A percentile compares a stretch with the other conserved stretches of the same genome.
phyloP scores from a whole-genome alignment of 352 stramenopile genomes.

The Phytophthora idaei region DNA sequence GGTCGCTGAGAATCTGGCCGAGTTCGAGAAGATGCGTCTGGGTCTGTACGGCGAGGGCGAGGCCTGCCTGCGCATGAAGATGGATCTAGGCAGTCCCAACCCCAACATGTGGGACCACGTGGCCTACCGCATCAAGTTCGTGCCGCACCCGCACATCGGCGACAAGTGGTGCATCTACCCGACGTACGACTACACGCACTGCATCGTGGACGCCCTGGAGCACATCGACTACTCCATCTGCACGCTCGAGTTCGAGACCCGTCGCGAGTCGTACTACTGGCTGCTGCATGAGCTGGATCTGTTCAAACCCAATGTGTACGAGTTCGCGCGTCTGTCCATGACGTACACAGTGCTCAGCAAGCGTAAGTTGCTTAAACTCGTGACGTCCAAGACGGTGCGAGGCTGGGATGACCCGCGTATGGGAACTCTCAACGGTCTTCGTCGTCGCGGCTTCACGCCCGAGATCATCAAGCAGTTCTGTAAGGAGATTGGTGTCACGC shows the following conservation, averaged over 20 bases:
- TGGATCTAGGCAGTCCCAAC: slow-evolving; percentile 98
- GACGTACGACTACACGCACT: slow-evolving; percentile 99
- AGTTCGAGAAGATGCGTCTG: slow-evolving; percentile 98
- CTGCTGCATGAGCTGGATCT: slow-evolving; percentile 96
- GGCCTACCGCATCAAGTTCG: slow-evolving; percentile 99
- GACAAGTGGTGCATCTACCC: slow-evolving; percentile 99
- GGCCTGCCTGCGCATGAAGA: slow-evolving; percentile 98
- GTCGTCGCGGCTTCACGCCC: slow-evolving; percentile 84
- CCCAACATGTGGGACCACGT: slow-evolving; percentile 99
- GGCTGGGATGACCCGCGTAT: slow-evolving; percentile 97
- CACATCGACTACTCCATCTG: slow-evolving; percentile 99
- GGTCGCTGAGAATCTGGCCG: slow-evolving; percentile 93
- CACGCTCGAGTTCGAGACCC: slow-evolving; percentile 99
- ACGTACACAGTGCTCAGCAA: slow-evolving; percentile 99
- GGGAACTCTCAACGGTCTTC: slow-evolving; percentile 96
- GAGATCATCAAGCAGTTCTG: slow-evolving; percentile 90
- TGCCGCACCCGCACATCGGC: slow-evolving; percentile 96
- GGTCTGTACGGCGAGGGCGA: slow-evolving; percentile 89
- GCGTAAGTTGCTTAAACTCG: slow-evolving; percentile 97
- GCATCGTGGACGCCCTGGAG: slow-evolving; percentile 97
- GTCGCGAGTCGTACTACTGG: slow-evolving; percentile 99
- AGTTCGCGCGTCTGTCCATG: slow-evolving; percentile 97
- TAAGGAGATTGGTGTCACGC: slow-evolving; percentile 87
- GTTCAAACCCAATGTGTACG: slow-evolving; percentile 98
- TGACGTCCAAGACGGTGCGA: slow-evolving; percentile 93